These are phyloP conservation scores for Lignosus rhinocerotis DNA, from an alignment of 1,284 basidiomycete genomes.

Conservation along the genomic window DNA sequence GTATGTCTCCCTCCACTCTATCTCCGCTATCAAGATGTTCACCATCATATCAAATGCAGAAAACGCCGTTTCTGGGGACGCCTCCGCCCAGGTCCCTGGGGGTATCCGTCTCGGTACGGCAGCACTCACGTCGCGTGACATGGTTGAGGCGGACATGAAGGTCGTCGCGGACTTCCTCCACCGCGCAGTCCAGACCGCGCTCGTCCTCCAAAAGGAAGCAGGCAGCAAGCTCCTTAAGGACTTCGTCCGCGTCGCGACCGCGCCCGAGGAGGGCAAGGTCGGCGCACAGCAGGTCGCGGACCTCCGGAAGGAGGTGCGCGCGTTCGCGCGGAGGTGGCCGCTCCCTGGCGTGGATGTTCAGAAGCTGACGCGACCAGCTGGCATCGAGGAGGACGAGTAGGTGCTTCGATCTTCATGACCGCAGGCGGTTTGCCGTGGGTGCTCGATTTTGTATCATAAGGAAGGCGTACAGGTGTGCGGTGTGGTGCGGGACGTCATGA, in stretches of 20 bases:
- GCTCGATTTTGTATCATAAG: slow-evolving; percentile 12
- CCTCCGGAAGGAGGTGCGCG: slow-evolving; percentile 73
- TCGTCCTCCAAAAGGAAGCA: slow-evolving; percentile 90
- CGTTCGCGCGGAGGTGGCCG: slow-evolving; percentile 87
- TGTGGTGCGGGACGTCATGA: slow-evolving; percentile 8
- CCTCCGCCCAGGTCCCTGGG: slow-evolving; percentile 94
- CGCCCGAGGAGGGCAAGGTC: slow-evolving; percentile 68
- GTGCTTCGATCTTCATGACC: background rate
- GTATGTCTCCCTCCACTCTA: slow-evolving; percentile 44
- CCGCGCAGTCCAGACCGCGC: slow-evolving; percentile 87
- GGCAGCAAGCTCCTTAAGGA: slow-evolving; percentile 96
- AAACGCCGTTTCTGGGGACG: slow-evolving; percentile 96
- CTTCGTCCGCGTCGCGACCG: slow-evolving; percentile 85
- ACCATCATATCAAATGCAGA: slow-evolving; percentile 48
- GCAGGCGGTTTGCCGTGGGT: background rate
- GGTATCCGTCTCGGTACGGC: slow-evolving; percentile 97
- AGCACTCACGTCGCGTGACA: slow-evolving; percentile 93
- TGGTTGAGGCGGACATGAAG: slow-evolving; percentile 87
- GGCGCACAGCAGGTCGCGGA: slow-evolving; percentile 72
- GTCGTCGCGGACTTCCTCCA: slow-evolving; percentile 91
- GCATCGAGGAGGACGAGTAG: slow-evolving; percentile 57
- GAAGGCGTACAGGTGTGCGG: background rate
- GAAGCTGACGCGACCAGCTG: slow-evolving; percentile 62
- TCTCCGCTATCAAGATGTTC: background rate
- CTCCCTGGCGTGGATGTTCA: slow-evolving; percentile 86